Conservation (phyloP, 305 asterid genomes). For the Fraxinus dipetala region DNA sequence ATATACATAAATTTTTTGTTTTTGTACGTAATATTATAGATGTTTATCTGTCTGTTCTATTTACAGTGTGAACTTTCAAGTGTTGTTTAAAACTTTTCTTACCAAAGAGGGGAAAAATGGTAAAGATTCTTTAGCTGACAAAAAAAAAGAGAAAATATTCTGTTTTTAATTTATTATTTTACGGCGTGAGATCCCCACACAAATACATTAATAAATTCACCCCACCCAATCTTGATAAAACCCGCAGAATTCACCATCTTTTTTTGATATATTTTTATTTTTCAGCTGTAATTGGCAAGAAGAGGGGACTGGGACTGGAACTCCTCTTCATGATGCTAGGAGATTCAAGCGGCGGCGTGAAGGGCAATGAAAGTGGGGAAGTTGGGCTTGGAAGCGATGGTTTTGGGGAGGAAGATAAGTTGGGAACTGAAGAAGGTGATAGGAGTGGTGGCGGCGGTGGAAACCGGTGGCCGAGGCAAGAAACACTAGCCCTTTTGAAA, state of each 20-base stretch:
- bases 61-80: neutral
- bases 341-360: slow-evolving; percentile 22
- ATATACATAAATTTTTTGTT: neutral
- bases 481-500: slow-evolving; percentile 71
- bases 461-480: slow-evolving; percentile 95
- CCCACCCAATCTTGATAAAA: slow-evolving; percentile 41
- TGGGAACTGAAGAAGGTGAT: slow-evolving; percentile 41
- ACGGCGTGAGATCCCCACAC: slow-evolving; percentile 51
- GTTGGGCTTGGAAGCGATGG: slow-evolving; percentile 18
- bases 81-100: neutral
- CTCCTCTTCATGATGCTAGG: slow-evolving; percentile 34
- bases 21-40: neutral
- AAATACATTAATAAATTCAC: slow-evolving; percentile 55
- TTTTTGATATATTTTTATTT: slow-evolving; percentile 26
- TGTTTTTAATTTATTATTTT: neutral
- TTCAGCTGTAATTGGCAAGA: slow-evolving; percentile 27
- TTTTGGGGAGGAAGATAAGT: slow-evolving; percentile 40
- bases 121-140: slow-evolving; percentile 4
- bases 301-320: neutral
- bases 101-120: neutral
- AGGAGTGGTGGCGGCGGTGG: slow-evolving; percentile 54
- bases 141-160: neutral
- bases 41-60: neutral
- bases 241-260: slow-evolving; percentile 55
- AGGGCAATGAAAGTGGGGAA: neutral